Evolutionary conservation across 768 basidiomycete species (phyloP).

Genomic region (Termitomyces sp.): DNA sequence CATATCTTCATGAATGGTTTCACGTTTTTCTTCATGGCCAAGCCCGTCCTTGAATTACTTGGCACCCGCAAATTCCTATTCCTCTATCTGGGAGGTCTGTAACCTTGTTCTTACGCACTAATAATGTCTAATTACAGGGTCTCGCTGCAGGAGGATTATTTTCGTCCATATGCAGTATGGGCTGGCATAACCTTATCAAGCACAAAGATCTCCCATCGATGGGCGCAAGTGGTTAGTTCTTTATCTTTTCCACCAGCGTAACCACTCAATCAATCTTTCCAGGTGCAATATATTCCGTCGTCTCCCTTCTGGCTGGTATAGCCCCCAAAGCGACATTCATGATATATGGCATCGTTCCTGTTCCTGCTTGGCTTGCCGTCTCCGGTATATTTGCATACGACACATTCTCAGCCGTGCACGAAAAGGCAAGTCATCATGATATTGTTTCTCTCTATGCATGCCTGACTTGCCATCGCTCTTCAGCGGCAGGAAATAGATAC

Average conservation of each 20-base stretch:
- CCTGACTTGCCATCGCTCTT: background rate
- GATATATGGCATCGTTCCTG: slow-evolving; percentile 72
- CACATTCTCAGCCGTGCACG: slow-evolving; percentile 36
- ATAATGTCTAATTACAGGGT: background rate
- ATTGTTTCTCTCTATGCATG: too few relatives aligned
- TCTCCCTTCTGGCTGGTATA: slow-evolving; percentile 70
- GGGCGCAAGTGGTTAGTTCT: slow-evolving; percentile 69
- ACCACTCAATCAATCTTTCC: background rate
- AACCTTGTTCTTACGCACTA: background rate
- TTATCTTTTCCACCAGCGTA: background rate
- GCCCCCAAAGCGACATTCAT: slow-evolving; percentile 62
- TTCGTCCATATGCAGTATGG: slow-evolving; percentile 44
- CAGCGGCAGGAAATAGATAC: slow-evolving; percentile 54
- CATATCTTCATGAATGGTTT: slow-evolving; percentile 78
- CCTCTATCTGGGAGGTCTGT: slow-evolving; percentile 70
- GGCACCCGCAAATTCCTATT: slow-evolving; percentile 63
- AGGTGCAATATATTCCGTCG: slow-evolving; percentile 69
- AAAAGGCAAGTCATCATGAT: slow-evolving; percentile 26
- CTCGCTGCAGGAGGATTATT: slow-evolving; percentile 49
- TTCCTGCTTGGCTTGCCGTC: slow-evolving; percentile 76
- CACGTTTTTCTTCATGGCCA: slow-evolving; percentile 74
- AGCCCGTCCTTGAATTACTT: slow-evolving; percentile 53
- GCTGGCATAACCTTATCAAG: slow-evolving; percentile 40
- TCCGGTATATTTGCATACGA: slow-evolving; percentile 64
- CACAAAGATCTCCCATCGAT: slow-evolving; percentile 36